Base-by-base conservation (phyloP, 352 stramenopile genomes). In the Globisporangium cystogenes region DNA sequence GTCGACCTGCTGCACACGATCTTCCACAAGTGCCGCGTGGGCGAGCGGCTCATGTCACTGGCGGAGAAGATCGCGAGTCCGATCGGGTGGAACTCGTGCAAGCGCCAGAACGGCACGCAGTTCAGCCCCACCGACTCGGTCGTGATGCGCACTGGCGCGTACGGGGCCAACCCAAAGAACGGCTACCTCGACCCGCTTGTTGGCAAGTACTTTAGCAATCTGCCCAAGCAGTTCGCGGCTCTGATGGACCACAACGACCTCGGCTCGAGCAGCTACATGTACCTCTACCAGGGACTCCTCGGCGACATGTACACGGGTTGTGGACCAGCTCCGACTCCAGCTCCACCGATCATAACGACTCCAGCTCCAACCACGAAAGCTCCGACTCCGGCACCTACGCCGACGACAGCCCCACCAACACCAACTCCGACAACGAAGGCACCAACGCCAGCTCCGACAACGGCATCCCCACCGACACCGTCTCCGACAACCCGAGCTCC, bases 21-120 rank as follows among this genome's bases (percentile, higher is more conserved):
- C 51, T 87, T 83, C 55, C 60, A 83, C 53, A 82, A 82, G 24
- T 89, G 78, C 48, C 70, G 45, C 8, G 60, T 67, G 14, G 57
- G 63, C 20, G 31, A 55, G 15, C 16, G 54, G 24, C 29, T 47
- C 20, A 61, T 81, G 47, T 66, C 53, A 1, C 50, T 72, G 16
- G 40, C 20, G 2, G 55, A 71, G 31, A 74, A 76, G 48, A 48
- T 59, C 23, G 61, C 53, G 40, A 64, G 68, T 36, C 52, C 51
- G 31, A 24, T 47, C 20, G 53, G 35, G 4, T 59, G 63, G 62
- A 42, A n/a, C 23, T 44, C 53, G 29, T 33, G 58, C 26, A 14
- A 53, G 49, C 49, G 67, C 45, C 49, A 55, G 42, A 42, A 41
- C 60, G 10, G 35, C 29, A 16, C 55, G 16, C 16, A 21, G 4